These are phyloP conservation scores for Epichloe sibirici DNA, from an alignment of 2,329 filamentous ascomycete species.

Conservation along the genomic window DNA sequence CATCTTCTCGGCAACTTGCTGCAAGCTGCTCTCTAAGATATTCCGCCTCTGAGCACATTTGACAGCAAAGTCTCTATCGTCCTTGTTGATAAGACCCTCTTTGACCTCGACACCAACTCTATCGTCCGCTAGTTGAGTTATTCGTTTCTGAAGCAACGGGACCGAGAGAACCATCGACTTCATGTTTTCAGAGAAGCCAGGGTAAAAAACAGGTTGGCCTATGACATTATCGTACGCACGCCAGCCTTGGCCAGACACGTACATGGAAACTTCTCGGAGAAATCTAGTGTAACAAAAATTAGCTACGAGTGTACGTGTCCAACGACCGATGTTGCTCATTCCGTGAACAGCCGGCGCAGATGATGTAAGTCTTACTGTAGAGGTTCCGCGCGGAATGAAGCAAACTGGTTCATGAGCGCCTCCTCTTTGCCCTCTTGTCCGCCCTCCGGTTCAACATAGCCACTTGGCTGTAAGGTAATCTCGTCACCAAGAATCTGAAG, in stretches of 20 bases:
- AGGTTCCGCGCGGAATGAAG: slow-evolving; percentile 65
- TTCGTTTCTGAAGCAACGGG: slow-evolving; percentile 60
- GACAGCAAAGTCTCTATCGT: slow-evolving; percentile 38
- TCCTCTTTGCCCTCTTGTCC: slow-evolving; percentile 47
- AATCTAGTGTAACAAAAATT: slow-evolving; percentile 43
- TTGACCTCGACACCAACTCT: slow-evolving; percentile 65
- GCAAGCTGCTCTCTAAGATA: slow-evolving; percentile 60
- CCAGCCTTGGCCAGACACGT: slow-evolving; percentile 91
- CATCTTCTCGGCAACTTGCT: slow-evolving; percentile 73
- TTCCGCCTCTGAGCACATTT: slow-evolving; percentile 42
- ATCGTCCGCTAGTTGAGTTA: slow-evolving; percentile 63
- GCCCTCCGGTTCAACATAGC: slow-evolving; percentile 44
- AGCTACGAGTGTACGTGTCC: neutral
- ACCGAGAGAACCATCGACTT: slow-evolving; percentile 65
- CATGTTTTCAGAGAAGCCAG: slow-evolving; percentile 86
- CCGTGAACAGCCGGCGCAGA: neutral
- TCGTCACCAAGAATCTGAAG: slow-evolving; percentile 64
- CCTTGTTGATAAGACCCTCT: slow-evolving; percentile 52
- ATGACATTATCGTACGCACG: slow-evolving; percentile 84
- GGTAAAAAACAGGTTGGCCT: slow-evolving; percentile 86
- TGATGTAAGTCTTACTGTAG: slow-evolving; percentile 34
- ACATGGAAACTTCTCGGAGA: slow-evolving; percentile 82
- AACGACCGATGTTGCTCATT: neutral
- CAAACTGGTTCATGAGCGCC: slow-evolving; percentile 69
- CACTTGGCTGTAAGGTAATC: slow-evolving; percentile 63